Conservation (phyloP, 306 rosid genomes). For the Mucuna pruriens region DNA sequence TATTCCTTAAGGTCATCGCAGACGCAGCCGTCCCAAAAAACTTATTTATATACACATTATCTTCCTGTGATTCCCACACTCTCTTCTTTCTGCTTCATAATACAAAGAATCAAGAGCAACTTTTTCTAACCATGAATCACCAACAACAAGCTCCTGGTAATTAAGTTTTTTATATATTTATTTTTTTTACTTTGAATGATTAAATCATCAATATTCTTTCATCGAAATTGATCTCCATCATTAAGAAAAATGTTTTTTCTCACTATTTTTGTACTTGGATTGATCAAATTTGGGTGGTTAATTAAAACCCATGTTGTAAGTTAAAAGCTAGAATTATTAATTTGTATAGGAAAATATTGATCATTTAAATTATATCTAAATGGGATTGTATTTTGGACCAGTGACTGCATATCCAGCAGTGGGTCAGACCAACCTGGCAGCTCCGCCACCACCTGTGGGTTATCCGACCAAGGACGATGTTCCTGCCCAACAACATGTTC, state of each 20-base stretch:
- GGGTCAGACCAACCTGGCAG: conserved; percentile 15
- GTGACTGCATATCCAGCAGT: conserved; percentile 49
- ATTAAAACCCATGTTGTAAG: not conserved
- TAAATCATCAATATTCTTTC: not conserved
- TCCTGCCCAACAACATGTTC: conserved; percentile 36
- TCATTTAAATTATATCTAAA: not conserved
- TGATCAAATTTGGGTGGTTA: not conserved
- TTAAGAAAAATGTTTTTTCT: not conserved
- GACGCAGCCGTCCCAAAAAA: not conserved
- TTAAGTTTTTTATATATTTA: not conserved
- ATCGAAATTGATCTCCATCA: not conserved
- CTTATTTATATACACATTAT: conserved; percentile 1
- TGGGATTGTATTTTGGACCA: not conserved
- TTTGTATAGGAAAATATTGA: not conserved
- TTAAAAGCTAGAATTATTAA: not conserved
- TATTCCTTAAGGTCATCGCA: not conserved
- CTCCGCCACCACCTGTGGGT: conserved; percentile 54
- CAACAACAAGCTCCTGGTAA: conserved; percentile 51
- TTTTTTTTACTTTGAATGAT: not conserved
- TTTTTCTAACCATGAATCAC: conserved; percentile 30
- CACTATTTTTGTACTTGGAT: not conserved
- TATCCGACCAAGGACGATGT: conserved; percentile 46
- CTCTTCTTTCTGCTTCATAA: not conserved
- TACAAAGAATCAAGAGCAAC: not conserved
- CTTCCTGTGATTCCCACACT: not conserved